Evolutionary conservation across 192 early-diverging fungal genomes (phyloP).

Genomic region (Phycomyces blakesleeanus): DNA sequence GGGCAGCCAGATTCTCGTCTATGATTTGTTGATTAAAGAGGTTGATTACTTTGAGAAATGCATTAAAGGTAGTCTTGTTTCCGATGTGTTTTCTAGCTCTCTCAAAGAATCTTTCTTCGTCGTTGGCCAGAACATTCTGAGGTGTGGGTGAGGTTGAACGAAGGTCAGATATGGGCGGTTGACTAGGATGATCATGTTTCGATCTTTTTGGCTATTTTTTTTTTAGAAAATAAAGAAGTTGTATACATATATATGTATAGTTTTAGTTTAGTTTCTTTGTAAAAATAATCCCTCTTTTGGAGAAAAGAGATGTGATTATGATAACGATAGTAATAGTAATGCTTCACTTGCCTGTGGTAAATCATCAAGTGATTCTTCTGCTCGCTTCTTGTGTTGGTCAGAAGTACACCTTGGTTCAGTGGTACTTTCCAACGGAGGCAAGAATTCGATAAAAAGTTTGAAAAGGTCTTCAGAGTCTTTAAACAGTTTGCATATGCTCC

Average conservation of each 20-base stretch:
- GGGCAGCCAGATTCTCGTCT: conserved; percentile 79
- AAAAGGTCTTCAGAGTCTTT: background rate
- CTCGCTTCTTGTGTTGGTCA: no score
- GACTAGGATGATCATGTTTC: no score
- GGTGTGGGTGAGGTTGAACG: conserved; percentile 15
- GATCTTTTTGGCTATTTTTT: no score
- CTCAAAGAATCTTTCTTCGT: conserved; percentile 95
- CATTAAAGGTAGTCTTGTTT: conserved; percentile 85
- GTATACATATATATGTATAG: no score
- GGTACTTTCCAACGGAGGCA: no score
- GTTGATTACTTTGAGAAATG: conserved; percentile 94
- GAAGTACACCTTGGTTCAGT: no score
- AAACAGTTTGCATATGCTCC: background rate
- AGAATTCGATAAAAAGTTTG: background rate
- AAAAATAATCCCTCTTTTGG: no score
- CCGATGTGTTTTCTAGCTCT: conserved; percentile 81
- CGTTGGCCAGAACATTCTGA: conserved; percentile 36
- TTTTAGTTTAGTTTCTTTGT: no score
- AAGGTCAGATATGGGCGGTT: conserved; percentile 1
- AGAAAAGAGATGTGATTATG: background rate
- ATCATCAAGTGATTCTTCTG: no score
- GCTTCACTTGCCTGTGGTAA: background rate
- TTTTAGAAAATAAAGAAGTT: no score
- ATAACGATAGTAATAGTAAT: background rate
- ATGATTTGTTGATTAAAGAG: conserved; percentile 93